These are phyloP conservation scores for Aspergillus leporis DNA, from an alignment of 495 filamentous ascomycete species.

Conservation along the genomic window DNA sequence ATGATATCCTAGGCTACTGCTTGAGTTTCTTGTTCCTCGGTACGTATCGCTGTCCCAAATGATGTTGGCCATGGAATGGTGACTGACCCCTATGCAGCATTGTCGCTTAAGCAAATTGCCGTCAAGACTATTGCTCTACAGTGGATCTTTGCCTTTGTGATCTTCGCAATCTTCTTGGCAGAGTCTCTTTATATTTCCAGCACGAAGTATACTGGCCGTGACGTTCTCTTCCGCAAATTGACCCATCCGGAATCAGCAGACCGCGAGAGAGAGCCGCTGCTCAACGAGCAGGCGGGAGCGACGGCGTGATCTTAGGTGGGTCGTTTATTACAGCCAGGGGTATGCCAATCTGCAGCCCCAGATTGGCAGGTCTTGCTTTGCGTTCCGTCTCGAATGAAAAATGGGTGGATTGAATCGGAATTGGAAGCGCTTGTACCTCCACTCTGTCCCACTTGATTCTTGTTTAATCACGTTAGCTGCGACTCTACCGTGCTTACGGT, in stretches of 20 bases:
- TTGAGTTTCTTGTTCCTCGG: conserved; percentile 70
- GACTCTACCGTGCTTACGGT: background rate
- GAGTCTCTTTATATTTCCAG: conserved; percentile 62
- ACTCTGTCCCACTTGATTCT: background rate
- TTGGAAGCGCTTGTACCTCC: background rate
- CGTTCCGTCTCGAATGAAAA: background rate
- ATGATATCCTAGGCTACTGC: conserved; percentile 80
- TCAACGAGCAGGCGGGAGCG: conserved; percentile 29
- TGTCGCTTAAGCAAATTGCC: conserved; percentile 75
- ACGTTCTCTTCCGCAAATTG: conserved; percentile 41
- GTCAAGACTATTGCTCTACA: conserved; percentile 72
- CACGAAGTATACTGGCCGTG: conserved; percentile 61
- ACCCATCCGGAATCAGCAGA: conserved; percentile 37
- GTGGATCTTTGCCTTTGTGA: conserved; percentile 88
- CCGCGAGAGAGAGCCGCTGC: conserved; percentile 45
- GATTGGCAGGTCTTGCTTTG: background rate
- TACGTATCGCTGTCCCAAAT: conserved; percentile 30
- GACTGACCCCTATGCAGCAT: conserved; percentile 42
- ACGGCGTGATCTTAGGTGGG: conserved; percentile 3
- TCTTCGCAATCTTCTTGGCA: conserved; percentile 74
- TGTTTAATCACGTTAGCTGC: background rate
- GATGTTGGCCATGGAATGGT: background rate
- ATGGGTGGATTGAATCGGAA: background rate
- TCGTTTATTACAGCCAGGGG: background rate
- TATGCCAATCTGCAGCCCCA: background rate